Percentiles rank a stretch among this genome's conserved stretches.
These are phyloP conservation scores for Alternaria arborescens DNA, from an alignment of 2,329 filamentous ascomycete species.

Conservation along the genomic window DNA sequence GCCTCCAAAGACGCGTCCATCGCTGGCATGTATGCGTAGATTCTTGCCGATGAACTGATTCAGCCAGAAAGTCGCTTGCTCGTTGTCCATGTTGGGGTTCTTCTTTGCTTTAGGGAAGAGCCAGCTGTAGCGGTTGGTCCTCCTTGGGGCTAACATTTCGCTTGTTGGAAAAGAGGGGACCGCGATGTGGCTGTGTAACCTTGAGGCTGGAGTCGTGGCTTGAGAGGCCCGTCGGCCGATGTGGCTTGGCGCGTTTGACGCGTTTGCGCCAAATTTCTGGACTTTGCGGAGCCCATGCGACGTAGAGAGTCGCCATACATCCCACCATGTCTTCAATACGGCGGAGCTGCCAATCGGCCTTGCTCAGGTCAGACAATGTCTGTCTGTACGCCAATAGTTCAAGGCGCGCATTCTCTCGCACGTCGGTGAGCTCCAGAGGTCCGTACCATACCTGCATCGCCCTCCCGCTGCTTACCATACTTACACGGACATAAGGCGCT, in stretches of 20 bases:
- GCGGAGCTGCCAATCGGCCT: constrained; percentile 39
- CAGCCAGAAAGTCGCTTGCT: constrained; percentile 66
- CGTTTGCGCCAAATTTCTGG: constrained; percentile 34
- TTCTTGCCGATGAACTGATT: constrained; percentile 77
- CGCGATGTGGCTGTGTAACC: constrained; percentile 23
- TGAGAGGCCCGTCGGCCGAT: constrained; percentile 8
- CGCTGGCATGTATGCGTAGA: constrained; percentile 79
- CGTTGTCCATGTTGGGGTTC: constrained; percentile 56
- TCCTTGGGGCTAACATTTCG: constrained; percentile 17
- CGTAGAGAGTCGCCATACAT: constrained; percentile 6
- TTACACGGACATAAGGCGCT: constrained; percentile 32
- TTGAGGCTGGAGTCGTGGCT: constrained; percentile 19
- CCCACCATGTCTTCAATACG: constrained; percentile 44
- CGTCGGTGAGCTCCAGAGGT: constrained; percentile 36
- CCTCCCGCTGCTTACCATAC: constrained; percentile 2
- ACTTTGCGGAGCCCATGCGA: constrained; percentile 9
- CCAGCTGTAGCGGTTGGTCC: constrained; percentile 27
- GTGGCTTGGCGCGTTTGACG: constrained; percentile 39
- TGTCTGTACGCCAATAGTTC: constrained; percentile 30
- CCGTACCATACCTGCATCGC: constrained; percentile 5
- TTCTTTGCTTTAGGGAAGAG: constrained; percentile 28
- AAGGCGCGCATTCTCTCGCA: constrained; percentile 43
- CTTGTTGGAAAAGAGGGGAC: constrained; percentile 20
- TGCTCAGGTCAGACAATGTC: constrained; percentile 20
- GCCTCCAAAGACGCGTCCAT: constrained; percentile 88